Conservation (phyloP, 306 rosid species). For the Pyrus betulifolia region DNA sequence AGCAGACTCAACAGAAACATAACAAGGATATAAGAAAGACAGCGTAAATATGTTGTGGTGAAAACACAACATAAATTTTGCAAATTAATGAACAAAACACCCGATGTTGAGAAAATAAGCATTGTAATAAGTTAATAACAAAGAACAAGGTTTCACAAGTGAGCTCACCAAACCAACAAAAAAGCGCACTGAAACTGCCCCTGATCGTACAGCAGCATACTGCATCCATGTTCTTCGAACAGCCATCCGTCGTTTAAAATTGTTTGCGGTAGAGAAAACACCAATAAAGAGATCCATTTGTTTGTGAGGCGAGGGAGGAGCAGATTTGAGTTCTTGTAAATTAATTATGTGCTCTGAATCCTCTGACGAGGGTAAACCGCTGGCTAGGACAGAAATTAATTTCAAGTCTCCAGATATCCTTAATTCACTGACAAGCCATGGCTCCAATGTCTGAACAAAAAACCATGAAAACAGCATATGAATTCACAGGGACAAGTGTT, state of each 20-base stretch:
- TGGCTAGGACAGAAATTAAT: slow-evolving; percentile 75
- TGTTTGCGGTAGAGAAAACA: slow-evolving; percentile 96
- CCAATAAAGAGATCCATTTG: slow-evolving; percentile 77
- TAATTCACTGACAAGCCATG: slow-evolving; percentile 90
- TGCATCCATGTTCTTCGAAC: slow-evolving; percentile 99
- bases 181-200: slow-evolving; percentile 71
- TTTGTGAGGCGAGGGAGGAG: slow-evolving; percentile 38
- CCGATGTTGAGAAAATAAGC: neutral
- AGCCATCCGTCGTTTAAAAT: slow-evolving; percentile 93
- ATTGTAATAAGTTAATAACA: neutral
- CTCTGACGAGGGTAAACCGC: slow-evolving; percentile 95
- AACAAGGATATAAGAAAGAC: neutral
- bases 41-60: neutral
- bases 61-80: neutral
- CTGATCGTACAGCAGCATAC: slow-evolving; percentile 66
- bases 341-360: slow-evolving; percentile 81
- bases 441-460: slow-evolving; percentile 77
- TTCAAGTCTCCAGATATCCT: slow-evolving; percentile 79
- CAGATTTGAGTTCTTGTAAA: slow-evolving; percentile 62
- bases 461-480: slow-evolving; percentile 28
- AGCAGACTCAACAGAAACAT: neutral
- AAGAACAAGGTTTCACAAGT: slow-evolving; percentile 7
- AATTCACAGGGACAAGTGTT: slow-evolving; percentile 11
- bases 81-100: neutral
- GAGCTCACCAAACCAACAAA: slow-evolving; percentile 96